Percentiles rank a stretch among this genome's conserved stretches.
Evolutionary conservation across 1,284 basidiomycete genomes (phyloP).

Genomic region (Irpex sp.): DNA sequence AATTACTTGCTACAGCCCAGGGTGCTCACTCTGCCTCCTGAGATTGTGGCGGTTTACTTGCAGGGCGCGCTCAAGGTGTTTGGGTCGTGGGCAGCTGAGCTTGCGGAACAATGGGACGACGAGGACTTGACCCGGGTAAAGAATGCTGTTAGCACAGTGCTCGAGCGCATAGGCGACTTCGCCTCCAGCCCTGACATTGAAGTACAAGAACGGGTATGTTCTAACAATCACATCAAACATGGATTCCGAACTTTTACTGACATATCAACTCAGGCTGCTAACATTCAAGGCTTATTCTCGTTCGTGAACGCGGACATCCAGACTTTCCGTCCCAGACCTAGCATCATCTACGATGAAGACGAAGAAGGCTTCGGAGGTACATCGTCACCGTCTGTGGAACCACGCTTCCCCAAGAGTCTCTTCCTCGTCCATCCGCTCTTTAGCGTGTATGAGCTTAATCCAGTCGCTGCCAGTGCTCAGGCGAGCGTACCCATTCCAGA

Average conservation of each 20-base stretch:
- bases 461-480: constrained; percentile 81
- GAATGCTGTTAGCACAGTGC: constrained; percentile 56
- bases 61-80: constrained; percentile 87
- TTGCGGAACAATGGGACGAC: constrained; percentile 75
- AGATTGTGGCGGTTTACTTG: constrained; percentile 73
- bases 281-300: constrained; percentile 74
- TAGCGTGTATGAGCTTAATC: constrained; percentile 78
- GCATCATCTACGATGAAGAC: constrained; percentile 31
- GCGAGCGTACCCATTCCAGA: constrained; percentile 78
- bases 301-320: constrained; percentile 82
- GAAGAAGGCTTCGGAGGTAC: constrained; percentile 34
- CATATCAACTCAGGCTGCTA: constrained; percentile 57
- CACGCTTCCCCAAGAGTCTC: constrained; percentile 81
- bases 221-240: neutral
- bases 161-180: constrained; percentile 53
- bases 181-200: constrained; percentile 70
- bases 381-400: constrained; percentile 31
- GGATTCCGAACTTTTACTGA: neutral
- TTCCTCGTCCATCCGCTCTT: constrained; percentile 86
- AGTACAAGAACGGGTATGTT: constrained; percentile 85
- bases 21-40: constrained; percentile 50
- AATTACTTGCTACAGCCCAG: constrained; percentile 64
- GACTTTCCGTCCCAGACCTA: constrained; percentile 46
- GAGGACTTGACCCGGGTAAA: constrained; percentile 62
- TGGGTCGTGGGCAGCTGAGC: constrained; percentile 75